phyloP scores from a whole-genome alignment of 441 rosid species.

The Erysimum pusillum region DNA sequence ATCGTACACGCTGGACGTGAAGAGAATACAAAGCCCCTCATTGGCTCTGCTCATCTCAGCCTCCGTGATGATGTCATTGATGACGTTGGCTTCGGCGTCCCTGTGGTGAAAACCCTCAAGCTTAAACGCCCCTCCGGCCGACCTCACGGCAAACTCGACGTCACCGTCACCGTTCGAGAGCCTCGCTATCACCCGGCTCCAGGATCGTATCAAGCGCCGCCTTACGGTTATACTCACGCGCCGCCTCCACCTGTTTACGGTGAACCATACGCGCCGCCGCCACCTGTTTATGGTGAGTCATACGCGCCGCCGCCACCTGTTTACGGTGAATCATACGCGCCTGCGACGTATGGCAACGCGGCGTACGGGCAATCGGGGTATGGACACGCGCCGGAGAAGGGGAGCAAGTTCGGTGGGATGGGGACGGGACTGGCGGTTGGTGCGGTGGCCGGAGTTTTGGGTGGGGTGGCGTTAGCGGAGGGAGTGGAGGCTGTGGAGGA shows the following conservation, averaged over 20 bases:
- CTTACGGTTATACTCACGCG: constrained; percentile 30
- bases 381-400: constrained; percentile 54
- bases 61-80: constrained; percentile 72
- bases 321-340: constrained; percentile 26
- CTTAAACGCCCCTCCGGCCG: constrained; percentile 93
- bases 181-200: constrained; percentile 42
- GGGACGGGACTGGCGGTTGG: constrained; percentile 89
- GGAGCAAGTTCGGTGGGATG: constrained; percentile 81
- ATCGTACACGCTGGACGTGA: constrained; percentile 79
- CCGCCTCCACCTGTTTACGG: too few species aligned
- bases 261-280: too few species aligned
- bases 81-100: constrained; percentile 63
- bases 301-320: constrained; percentile 38
- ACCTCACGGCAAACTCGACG: constrained; percentile 83
- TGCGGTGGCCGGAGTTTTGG: constrained; percentile 76
- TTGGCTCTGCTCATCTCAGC: constrained; percentile 73
- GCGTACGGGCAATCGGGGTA: constrained; percentile 46
- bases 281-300: constrained; percentile 1
- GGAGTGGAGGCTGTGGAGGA: constrained; percentile 75
- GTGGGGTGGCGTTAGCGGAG: constrained; percentile 76
- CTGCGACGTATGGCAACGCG: constrained; percentile 21
- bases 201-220: constrained; percentile 40
- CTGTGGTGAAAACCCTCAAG: constrained; percentile 47
- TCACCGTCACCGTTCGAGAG: constrained; percentile 56
- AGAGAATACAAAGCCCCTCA: constrained; percentile 74